phyloP scores from a whole-genome alignment of 2,329 filamentous ascomycete genomes.

The Achaetomium macrosporum region DNA sequence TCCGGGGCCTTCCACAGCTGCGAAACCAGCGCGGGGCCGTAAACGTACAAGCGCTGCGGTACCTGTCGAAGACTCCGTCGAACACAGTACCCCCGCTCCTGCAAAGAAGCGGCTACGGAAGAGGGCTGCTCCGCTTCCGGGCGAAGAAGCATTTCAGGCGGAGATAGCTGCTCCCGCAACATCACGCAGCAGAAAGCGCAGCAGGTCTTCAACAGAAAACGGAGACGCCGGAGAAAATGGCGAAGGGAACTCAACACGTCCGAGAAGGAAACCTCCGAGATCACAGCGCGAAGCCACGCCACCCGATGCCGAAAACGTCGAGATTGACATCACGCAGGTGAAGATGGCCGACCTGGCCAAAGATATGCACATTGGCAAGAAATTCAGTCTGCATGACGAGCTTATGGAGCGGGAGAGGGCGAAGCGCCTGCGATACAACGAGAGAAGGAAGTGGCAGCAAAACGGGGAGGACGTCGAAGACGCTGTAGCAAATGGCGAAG shows the following conservation, averaged over 20 bases:
- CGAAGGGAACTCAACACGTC: slow-evolving; percentile 16
- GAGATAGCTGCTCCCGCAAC: slow-evolving; percentile 7
- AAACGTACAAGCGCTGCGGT: slow-evolving; percentile 20
- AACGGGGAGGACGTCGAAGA: slow-evolving; percentile 21
- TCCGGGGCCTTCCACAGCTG: background rate
- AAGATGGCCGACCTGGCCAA: slow-evolving; percentile 69
- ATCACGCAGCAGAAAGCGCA: slow-evolving; percentile 18
- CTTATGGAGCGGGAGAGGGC: slow-evolving; percentile 61
- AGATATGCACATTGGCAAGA: slow-evolving; percentile 65
- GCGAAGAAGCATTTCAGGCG: slow-evolving; percentile 16
- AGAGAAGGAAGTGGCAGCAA: slow-evolving; percentile 36
- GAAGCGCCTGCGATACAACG: slow-evolving; percentile 30
- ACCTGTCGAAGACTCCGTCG: slow-evolving; percentile 8
- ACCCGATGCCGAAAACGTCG: slow-evolving; percentile 55
- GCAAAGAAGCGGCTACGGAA: slow-evolving; percentile 23
- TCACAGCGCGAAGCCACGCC: slow-evolving; percentile 49
- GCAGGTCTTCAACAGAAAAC: slow-evolving; percentile 4
- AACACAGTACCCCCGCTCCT: slow-evolving; percentile 11
- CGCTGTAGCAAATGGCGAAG: slow-evolving; percentile 11
- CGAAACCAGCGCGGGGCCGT: slow-evolving; percentile 6
- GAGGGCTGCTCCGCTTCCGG: slow-evolving; percentile 18
- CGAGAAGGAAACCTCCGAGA: slow-evolving; percentile 25
- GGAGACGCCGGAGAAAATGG: slow-evolving; percentile 16
- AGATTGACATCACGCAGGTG: slow-evolving; percentile 60
- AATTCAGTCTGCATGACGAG: slow-evolving; percentile 67